These are phyloP conservation scores for Prasinococcaceae sp. DNA, from an alignment of 139 green algal species.

Conservation along the genomic window DNA sequence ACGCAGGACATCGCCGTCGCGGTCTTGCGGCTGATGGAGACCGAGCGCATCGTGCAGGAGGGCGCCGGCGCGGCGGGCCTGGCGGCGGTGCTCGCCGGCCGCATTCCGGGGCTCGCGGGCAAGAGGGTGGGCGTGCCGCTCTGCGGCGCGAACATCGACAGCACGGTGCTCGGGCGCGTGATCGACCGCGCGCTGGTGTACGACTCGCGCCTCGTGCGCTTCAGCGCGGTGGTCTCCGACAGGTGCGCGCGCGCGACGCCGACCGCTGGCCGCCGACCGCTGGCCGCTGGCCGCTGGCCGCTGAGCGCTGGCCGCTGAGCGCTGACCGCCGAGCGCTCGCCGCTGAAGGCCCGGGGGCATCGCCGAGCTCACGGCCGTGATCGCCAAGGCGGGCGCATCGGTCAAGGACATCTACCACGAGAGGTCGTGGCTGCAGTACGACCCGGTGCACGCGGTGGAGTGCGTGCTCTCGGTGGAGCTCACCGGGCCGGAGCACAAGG, in stretches of 20 bases:
- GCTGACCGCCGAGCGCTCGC: neutral
- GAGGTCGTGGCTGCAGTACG: constrained; percentile 14
- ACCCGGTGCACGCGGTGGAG: constrained; percentile 5
- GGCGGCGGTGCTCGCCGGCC: constrained; percentile 8
- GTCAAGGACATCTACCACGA: constrained; percentile 21
- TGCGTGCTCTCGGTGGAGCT: constrained; percentile 6
- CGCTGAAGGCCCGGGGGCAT: too few species aligned
- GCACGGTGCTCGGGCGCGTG: constrained; percentile 8
- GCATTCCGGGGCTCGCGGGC: constrained; percentile 13
- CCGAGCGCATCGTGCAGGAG: constrained; percentile 15
- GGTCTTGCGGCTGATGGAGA: constrained; percentile 13
- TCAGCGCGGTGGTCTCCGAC: constrained; percentile 14
- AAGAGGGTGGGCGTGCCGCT: constrained; percentile 17
- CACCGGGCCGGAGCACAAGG: constrained; percentile 1
- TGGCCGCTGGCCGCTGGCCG: too few species aligned
- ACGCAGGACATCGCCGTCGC: constrained; percentile 2
- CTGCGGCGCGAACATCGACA: constrained; percentile 27
- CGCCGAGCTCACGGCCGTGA: neutral
- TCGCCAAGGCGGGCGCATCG: constrained; percentile 7
- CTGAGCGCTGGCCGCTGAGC: too few species aligned
- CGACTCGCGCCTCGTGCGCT: constrained; percentile 15
- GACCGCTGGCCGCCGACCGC: too few species aligned
- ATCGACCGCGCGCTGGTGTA: constrained; percentile 17
- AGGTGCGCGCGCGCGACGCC: neutral
- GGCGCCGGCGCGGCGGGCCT: constrained; percentile 15